Evolutionary conservation across 192 early-diverging fungal genomes (phyloP), one percentile per base, ranked within the genome.

Genomic region (Linnemannia zychae): DNA sequence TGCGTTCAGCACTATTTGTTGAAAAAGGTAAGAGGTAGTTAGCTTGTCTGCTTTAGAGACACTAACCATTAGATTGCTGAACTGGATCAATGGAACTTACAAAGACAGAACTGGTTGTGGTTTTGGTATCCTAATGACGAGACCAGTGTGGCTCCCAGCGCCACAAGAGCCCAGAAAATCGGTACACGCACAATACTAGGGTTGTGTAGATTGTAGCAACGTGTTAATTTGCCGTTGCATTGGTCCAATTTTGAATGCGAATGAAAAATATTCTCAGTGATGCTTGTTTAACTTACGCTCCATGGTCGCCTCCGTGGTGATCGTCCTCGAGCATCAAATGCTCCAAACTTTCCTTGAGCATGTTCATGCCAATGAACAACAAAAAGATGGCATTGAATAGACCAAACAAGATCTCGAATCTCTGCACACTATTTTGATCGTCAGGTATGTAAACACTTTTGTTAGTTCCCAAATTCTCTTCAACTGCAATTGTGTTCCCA

Each of bases 311-410:
- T n/a, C 72, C 79, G 69, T 87, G 84, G n/a, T 90, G 88, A 52
- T 89, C 77, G 28, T 81, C 87, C 72, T 90, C 87, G 34, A 92
- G 81, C 76, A 92, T 82, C 24, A 91, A 77, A 77, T 92, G 92
- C 75, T 92, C 92, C 24, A 92, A 70, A 48, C 89, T 88, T 75
- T 92, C 92, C 68, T 92, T 92, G 9, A 89, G 85, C 68, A 87
- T 90, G 72, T 91, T 88, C 90, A 92, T 91, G 18, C 90, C 90
- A 36, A 88, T 88, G 69, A 92, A 92, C 66, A 92, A 66, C 17
- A 92, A 82, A 37, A 89, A 92, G 63, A 92, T 88, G 11, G 87
- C 88, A 28, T 82, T 90, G 16, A 81, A 88, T 65, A 92, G 65
- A 22, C 88, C 90, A 79, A 91, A 87, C 65, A 92, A 74, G 53